These are phyloP conservation scores for Talaromyces sp. DNA, from an alignment of 2,329 filamentous ascomycete genomes.

Conservation along the genomic window DNA sequence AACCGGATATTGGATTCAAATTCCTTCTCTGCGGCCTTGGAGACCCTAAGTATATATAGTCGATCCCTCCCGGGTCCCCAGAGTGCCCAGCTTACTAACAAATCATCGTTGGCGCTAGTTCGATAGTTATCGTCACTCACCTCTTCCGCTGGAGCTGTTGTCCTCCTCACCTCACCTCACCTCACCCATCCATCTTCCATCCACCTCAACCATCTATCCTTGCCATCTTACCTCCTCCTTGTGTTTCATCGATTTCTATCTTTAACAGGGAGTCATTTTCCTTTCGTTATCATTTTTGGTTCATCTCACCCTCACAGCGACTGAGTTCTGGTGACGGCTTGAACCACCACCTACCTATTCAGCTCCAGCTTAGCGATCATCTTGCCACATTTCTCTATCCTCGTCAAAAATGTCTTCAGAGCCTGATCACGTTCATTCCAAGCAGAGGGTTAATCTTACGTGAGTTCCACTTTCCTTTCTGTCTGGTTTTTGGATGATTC, in stretches of 20 bases:
- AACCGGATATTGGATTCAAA: neutral
- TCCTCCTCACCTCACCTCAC: slow-evolving; percentile 21
- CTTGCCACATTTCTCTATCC: slow-evolving; percentile 9
- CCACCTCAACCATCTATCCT: slow-evolving; percentile 15
- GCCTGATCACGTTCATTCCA: slow-evolving; percentile 57
- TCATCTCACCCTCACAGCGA: neutral
- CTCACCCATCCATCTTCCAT: slow-evolving; percentile 13
- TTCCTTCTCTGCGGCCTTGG: neutral
- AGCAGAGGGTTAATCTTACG: slow-evolving; percentile 80
- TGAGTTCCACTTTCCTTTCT: slow-evolving; percentile 45
- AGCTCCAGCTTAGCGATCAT: slow-evolving; percentile 9
- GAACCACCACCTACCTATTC: slow-evolving; percentile 9
- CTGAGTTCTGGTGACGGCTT: slow-evolving; percentile 15
- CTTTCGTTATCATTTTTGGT: neutral
- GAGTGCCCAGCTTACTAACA: slow-evolving; percentile 7
- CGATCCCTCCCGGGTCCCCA: neutral
- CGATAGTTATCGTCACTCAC: slow-evolving; percentile 39
- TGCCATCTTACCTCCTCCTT: slow-evolving; percentile 12
- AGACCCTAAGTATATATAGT: neutral
- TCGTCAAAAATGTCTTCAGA: slow-evolving; percentile 62
- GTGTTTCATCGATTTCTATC: slow-evolving; percentile 1
- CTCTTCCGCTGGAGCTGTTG: slow-evolving; percentile 29
- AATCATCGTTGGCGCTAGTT: slow-evolving; percentile 10
- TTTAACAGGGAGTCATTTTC: slow-evolving; percentile 12
- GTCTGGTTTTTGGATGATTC: slow-evolving; percentile 10